Conservation (phyloP, 2,329 filamentous ascomycete species). For the Sporothrix sp. region DNA sequence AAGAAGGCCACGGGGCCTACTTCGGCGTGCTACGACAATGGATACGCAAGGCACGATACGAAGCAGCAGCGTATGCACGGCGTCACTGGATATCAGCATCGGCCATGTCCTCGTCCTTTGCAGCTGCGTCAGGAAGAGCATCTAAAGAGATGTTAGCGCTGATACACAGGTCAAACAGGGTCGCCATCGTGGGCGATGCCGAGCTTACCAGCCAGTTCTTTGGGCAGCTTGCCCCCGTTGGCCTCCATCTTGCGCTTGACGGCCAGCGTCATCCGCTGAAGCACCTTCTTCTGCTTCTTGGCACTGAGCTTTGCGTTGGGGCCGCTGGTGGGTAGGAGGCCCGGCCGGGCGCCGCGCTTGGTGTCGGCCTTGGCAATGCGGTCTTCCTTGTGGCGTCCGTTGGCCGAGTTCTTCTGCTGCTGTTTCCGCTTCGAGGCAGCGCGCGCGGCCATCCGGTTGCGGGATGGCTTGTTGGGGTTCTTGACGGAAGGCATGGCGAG, state of each 20-base stretch:
- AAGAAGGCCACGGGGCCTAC: no score
- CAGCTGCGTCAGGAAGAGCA: neutral
- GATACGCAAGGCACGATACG: no score
- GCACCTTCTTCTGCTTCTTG: constrained; percentile 48
- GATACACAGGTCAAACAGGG: no score
- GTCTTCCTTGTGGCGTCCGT: constrained; percentile 16
- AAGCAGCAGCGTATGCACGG: neutral
- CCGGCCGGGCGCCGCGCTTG: constrained; percentile 40
- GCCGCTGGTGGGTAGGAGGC: constrained; percentile 46
- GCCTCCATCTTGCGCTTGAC: constrained; percentile 42
- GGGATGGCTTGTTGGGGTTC: constrained; percentile 48
- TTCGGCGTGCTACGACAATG: no score
- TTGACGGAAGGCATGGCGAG: constrained; percentile 43
- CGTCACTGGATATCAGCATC: constrained; percentile 1
- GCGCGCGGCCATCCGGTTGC: constrained; percentile 41
- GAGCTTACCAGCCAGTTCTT: constrained; percentile 24
- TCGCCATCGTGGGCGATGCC: no score
- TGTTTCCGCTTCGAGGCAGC: constrained; percentile 36
- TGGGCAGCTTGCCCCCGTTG: constrained; percentile 25
- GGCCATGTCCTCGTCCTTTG: neutral
- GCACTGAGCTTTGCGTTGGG: constrained; percentile 40
- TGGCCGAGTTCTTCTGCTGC: constrained; percentile 32
- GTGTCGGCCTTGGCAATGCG: constrained; percentile 28
- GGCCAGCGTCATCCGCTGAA: constrained; percentile 43
- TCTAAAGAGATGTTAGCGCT: neutral